Evolutionary conservation across 1,139 yeast species (phyloP), one percentile per base, ranked within the genome.

Genomic region (Pichia sp.): DNA sequence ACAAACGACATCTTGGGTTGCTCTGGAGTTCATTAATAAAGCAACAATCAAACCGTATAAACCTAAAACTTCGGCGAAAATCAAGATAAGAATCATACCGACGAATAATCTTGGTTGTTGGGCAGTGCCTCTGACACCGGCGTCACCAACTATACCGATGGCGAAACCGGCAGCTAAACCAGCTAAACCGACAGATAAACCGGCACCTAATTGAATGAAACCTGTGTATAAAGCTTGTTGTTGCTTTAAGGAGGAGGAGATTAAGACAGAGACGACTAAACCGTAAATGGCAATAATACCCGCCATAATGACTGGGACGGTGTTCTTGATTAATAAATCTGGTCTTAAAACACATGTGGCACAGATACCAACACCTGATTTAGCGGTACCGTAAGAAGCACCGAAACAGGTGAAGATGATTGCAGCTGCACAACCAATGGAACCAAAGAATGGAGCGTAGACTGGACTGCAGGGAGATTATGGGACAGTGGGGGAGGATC

Each of bases 261-360:
- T 93, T 68, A 94, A 79, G 53, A 94, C 99, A 21, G 96, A 85
- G 54, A 94, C 98, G 54, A 94, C 99, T 67, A 94, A 79, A 47
- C 99, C 99, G 69, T 94, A 94, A 73, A 94, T 94, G 69, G 99
- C 97, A 72, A 94, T 87, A 68, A 94, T 94, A 87, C 99, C 99
- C 55, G 98, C 96, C 97, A 94, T 91, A 74, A 94, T 85, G 60
- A 94, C 99, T 54, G 99, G 99, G 57, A 94, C 94, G 65, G 87
- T 83, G 70, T 83, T 85, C 71, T 81, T 86, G 59, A 90, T 95
- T 72, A 85, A 80, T 70, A 89, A 79, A 69, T 93, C 98, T 57
- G 99, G 99, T 80, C 97, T 87, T 69, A 93, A 77, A 54, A 91
- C 96, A 72, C 96, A 88, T 59, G 97, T 90, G 67, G 96, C 99